Conservation (phyloP, 2,329 filamentous ascomycete genomes). For the Cytospora piceicola region DNA sequence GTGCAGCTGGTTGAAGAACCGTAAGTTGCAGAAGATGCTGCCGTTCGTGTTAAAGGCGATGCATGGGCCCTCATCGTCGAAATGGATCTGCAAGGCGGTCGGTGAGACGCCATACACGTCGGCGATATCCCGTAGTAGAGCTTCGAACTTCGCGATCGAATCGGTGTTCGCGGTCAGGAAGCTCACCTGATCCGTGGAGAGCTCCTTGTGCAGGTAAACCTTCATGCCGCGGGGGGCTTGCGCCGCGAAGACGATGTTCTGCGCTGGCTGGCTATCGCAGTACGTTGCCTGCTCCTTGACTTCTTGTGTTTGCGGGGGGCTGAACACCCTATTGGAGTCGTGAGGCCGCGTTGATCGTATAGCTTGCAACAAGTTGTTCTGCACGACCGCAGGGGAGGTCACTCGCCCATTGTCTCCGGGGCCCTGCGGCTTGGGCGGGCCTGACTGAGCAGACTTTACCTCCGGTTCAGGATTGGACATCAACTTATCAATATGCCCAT, state of each 20-base stretch:
- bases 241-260: conserved; percentile 73
- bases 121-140: conserved; percentile 69
- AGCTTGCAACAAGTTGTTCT: conserved; percentile 75
- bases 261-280: conserved; percentile 76
- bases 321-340: conserved; percentile 74
- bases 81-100: conserved; percentile 80
- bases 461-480: conserved; percentile 36
- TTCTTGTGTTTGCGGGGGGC: conserved; percentile 69
- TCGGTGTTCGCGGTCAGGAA: conserved; percentile 67
- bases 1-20: conserved; percentile 84
- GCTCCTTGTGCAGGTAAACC: conserved; percentile 68
- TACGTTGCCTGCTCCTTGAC: conserved; percentile 85
- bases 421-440: conserved; percentile 20
- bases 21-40: conserved; percentile 90
- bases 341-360: conserved; percentile 78
- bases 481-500: conserved; percentile 49
- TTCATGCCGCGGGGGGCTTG: conserved; percentile 73
- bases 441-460: conserved; percentile 23
- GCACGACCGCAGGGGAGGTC: conserved; percentile 63
- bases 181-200: conserved; percentile 50
- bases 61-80: conserved; percentile 75
- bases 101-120: conserved; percentile 72
- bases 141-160: conserved; percentile 71
- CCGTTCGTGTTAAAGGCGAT: conserved; percentile 92
- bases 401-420: conserved; percentile 54